Evolutionary conservation across 1,284 basidiomycete species (phyloP).

Genomic region (Sanghuangporus weigelae): DNA sequence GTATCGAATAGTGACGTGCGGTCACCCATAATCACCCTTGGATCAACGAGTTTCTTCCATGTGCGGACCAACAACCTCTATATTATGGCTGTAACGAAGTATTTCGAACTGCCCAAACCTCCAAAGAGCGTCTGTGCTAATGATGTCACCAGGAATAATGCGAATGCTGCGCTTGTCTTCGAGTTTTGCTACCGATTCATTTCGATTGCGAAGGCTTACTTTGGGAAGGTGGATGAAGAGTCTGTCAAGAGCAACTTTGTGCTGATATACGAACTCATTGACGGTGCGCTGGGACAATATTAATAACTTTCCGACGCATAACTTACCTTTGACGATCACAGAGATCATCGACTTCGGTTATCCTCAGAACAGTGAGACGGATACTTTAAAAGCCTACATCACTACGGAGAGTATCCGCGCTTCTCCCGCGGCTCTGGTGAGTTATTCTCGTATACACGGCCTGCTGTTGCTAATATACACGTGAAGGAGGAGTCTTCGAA

Average conservation of each 20-base stretch:
- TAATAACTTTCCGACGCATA: neutral
- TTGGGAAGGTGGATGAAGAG: conserved; percentile 97
- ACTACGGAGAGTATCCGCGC: conserved; percentile 96
- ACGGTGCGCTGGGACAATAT: conserved; percentile 52
- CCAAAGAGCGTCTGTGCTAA: neutral
- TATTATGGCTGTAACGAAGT: conserved; percentile 94
- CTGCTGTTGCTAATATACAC: conserved; percentile 7
- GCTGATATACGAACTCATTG: conserved; percentile 91
- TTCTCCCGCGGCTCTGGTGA: conserved; percentile 70
- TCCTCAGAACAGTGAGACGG: conserved; percentile 98
- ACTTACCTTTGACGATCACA: conserved; percentile 28
- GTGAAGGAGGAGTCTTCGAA: conserved; percentile 90
- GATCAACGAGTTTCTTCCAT: conserved; percentile 97
- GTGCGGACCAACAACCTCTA: conserved; percentile 94
- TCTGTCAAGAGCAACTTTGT: conserved; percentile 99
- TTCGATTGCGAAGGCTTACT: conserved; percentile 89
- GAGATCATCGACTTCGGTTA: conserved; percentile 99
- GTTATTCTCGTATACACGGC: conserved; percentile 26
- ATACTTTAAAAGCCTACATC: conserved; percentile 96
- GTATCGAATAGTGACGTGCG: conserved; percentile 95
- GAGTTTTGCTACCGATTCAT: conserved; percentile 98
- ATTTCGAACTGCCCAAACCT: conserved; percentile 9
- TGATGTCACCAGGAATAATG: conserved; percentile 72
- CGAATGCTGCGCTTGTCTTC: conserved; percentile 96
- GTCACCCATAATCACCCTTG: conserved; percentile 96